Evolutionary conservation across 139 green algal genomes (phyloP), one percentile per base, ranked within the genome.

Genomic region (Gonium pectorale): DNA sequence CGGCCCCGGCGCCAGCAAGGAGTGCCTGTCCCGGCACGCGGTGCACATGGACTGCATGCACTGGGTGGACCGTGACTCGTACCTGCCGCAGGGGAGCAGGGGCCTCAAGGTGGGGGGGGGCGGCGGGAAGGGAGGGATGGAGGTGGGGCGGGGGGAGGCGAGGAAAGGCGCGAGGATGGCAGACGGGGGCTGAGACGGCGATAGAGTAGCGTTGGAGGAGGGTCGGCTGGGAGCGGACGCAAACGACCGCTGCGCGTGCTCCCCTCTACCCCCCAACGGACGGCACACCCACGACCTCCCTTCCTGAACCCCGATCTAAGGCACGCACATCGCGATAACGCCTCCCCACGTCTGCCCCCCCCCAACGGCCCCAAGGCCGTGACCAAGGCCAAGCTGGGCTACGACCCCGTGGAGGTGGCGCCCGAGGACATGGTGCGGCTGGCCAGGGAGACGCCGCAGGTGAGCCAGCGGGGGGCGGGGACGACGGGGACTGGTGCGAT

Each of bases 11-110:
- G 59, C 40, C 40, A 31, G 33, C 74, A 71, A 82, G 5, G 93
- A 97, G 91, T 93, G 86, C 51, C 80, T 90, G 21, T 86, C 74
- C 79, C 94, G 92, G 60, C 92, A 87, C 62, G 94, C 92, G 6
- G 92, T 98, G 54, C 97, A 99, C 93, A 97, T 99, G 95, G 97
- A 99, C 92, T 97, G 94, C 88, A 90, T 99, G 87, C 91, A 96
- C 88, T 99, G 97, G 97, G 97, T 99, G 31, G 98, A 99, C 87
- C 92, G 97, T 19, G 97, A 99, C 90, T 98, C 94, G 22, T 99
- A 99, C 91, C 92, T 99, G 64, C 97, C 97, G 1, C 97, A 99
- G 81, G 97, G 97, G 6, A 95, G 89, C 73, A 91, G 96, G 35
- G 96, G 96, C 79, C 91, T 99, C 52, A 99, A 99, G 93, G 95